These are phyloP conservation scores for Metschnikowia kofuensis DNA, from an alignment of 805 yeast species.

Conservation along the genomic window DNA sequence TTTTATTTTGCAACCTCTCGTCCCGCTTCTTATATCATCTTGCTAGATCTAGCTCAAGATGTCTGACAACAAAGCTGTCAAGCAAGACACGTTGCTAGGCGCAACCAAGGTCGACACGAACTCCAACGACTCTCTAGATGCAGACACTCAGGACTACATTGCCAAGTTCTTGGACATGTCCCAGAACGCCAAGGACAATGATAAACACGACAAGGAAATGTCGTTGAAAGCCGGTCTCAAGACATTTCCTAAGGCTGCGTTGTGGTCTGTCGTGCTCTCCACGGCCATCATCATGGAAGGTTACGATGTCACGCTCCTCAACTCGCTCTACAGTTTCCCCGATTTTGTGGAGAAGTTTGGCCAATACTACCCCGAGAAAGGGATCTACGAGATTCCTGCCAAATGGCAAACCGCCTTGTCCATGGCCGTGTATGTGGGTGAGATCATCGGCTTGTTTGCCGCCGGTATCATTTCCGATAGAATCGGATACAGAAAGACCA, in stretches of 20 bases:
- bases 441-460: constrained; percentile 43
- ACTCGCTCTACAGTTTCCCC: constrained; percentile 36
- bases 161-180: constrained; percentile 37
- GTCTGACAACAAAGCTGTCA: not conserved
- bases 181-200: constrained; percentile 36
- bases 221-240: constrained; percentile 32
- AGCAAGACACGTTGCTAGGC: not conserved
- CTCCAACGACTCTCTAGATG: not conserved
- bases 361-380: constrained; percentile 25
- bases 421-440: constrained; percentile 29
- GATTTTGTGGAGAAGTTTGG: constrained; percentile 35
- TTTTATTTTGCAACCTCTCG: no score
- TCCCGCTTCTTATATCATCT: no score
- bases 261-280: constrained; percentile 46
- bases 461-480: constrained; percentile 45
- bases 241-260: constrained; percentile 37
- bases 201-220: constrained; percentile 34
- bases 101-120: not conserved
- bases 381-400: constrained; percentile 34
- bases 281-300: constrained; percentile 41
- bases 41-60: not conserved
- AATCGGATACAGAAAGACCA: constrained; percentile 44
- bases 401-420: constrained; percentile 42
- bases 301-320: constrained; percentile 40
- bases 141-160: constrained; percentile 9